These are phyloP conservation scores for Diaporthe batatas DNA, from an alignment of 2,329 filamentous ascomycete species.

Conservation along the genomic window DNA sequence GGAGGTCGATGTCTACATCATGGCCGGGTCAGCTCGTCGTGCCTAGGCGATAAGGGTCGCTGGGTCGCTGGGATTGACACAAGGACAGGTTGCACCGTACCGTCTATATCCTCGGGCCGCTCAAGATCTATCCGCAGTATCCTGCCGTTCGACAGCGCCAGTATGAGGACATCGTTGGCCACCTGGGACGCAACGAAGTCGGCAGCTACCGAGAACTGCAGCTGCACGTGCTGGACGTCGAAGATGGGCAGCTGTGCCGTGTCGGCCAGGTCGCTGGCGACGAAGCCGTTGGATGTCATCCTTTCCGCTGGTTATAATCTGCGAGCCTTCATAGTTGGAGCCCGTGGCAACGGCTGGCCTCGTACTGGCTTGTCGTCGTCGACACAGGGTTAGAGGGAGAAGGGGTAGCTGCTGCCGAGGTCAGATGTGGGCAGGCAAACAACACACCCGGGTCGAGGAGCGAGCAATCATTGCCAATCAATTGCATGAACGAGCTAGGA, in stretches of 20 bases:
- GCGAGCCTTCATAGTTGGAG: slow-evolving; percentile 40
- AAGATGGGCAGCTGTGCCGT: slow-evolving; percentile 85
- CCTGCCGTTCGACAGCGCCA: slow-evolving; percentile 91
- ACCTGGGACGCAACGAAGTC: slow-evolving; percentile 98
- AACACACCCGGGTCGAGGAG: slow-evolving; percentile 6
- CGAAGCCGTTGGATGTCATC: slow-evolving; percentile 83
- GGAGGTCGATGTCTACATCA: slow-evolving; percentile 90
- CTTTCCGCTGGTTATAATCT: slow-evolving; percentile 39
- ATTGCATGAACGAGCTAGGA: slow-evolving; percentile 27
- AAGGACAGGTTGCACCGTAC: slow-evolving; percentile 56
- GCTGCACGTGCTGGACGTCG: slow-evolving; percentile 90
- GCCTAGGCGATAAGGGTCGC: no score
- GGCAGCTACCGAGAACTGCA: slow-evolving; percentile 93
- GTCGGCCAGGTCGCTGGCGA: slow-evolving; percentile 70
- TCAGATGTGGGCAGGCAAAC: slow-evolving; percentile 20
- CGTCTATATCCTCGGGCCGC: slow-evolving; percentile 94
- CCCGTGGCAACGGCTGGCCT: slow-evolving; percentile 1
- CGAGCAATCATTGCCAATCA: background rate
- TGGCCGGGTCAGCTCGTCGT: background rate
- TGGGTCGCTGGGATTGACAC: background rate
- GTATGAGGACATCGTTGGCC: slow-evolving; percentile 94
- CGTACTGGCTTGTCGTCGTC: background rate
- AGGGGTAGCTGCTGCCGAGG: slow-evolving; percentile 19
- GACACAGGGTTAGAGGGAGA: background rate
- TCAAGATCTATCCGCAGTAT: slow-evolving; percentile 96